Percentiles rank a stretch among this genome's conserved stretches.
phyloP scores from a whole-genome alignment of 805 yeast genomes.

The Candida tallmaniae region DNA sequence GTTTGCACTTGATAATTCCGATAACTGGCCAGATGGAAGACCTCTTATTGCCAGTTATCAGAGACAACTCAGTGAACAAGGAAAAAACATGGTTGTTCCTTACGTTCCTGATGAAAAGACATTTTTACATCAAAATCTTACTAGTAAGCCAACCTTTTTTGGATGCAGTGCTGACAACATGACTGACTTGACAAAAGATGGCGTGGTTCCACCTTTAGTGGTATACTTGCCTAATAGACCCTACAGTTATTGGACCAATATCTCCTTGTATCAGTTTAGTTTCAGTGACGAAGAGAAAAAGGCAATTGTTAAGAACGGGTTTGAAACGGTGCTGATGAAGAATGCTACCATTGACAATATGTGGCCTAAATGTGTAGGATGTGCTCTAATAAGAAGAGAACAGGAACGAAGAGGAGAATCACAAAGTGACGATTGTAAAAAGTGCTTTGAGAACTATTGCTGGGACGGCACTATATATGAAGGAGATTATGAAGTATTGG shows the following conservation, averaged over 20 bases:
- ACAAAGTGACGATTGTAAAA: conserved; percentile 32
- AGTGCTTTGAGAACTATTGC: conserved; percentile 34
- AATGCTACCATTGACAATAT: conserved; percentile 33
- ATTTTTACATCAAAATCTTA: conserved; percentile 28
- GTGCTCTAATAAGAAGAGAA: conserved; percentile 38
- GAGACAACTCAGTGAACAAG: conserved; percentile 31
- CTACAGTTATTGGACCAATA: conserved; percentile 27
- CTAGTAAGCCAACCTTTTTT: conserved; percentile 38
- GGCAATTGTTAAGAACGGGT: conserved; percentile 34
- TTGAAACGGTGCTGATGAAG: conserved; percentile 26
- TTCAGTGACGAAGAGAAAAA: conserved; percentile 34
- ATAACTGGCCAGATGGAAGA: conserved; percentile 33
- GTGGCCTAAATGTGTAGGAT: conserved; percentile 37
- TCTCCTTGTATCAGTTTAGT: conserved; percentile 28
- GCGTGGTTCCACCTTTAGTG: conserved; percentile 34
- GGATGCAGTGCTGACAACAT: conserved; percentile 37
- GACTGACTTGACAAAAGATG: conserved; percentile 32
- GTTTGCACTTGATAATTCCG: conserved; percentile 32
- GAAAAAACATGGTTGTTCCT: conserved; percentile 29
- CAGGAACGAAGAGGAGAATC: conserved; percentile 35
- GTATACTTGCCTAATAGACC: conserved; percentile 38
- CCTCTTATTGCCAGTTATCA: conserved; percentile 28
- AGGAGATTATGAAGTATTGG: conserved; percentile 16
- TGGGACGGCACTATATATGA: conserved; percentile 31
- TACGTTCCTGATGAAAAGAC: conserved; percentile 33